A percentile compares a stretch with the other conserved stretches of the same genome.
Conservation (phyloP, 805 yeast species). For the Wickerhamiella nectarea region DNA sequence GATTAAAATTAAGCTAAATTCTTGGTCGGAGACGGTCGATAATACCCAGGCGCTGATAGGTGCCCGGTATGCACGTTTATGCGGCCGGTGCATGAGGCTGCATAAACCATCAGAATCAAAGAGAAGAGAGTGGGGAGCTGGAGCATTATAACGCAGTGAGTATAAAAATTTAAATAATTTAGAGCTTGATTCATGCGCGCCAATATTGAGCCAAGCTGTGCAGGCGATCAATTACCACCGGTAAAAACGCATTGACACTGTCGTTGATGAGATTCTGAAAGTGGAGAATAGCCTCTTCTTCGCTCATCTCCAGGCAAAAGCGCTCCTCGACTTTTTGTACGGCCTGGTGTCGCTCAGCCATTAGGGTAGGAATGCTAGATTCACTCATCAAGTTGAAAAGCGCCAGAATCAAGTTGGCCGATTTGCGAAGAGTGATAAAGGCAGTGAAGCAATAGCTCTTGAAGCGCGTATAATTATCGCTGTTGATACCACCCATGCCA, state of each 20-base stretch:
- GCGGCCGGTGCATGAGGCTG: background rate
- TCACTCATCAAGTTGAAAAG: conserved; percentile 87
- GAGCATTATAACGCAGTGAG: too few relatives aligned
- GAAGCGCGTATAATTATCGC: conserved; percentile 74
- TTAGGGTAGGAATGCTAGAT: conserved; percentile 82
- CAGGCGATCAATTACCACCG: conserved; percentile 86
- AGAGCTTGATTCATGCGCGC: conserved; percentile 83
- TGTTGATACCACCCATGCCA: conserved; percentile 90
- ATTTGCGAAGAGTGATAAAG: conserved; percentile 76
- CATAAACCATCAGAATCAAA: background rate
- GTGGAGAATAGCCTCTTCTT: conserved; percentile 89
- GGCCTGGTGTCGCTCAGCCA: conserved; percentile 71
- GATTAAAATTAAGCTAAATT: background rate
- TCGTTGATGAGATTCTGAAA: conserved; percentile 90
- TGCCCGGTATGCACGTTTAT: background rate
- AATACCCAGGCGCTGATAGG: background rate
- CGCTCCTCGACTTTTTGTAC: conserved; percentile 87
- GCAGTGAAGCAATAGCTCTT: conserved; percentile 91
- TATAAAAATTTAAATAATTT: too few relatives aligned
- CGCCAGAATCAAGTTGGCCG: conserved; percentile 78
- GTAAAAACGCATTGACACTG: conserved; percentile 83
- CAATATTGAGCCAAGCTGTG: conserved; percentile 97
- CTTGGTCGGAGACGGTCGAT: background rate
- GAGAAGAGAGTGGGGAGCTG: too few relatives aligned
- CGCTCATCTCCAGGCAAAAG: conserved; percentile 83